A percentile compares a stretch with the other conserved stretches of the same genome.
Evolutionary conservation across 73 alveolate genomes (phyloP).

Genomic region (Paramecium biaurelia): DNA sequence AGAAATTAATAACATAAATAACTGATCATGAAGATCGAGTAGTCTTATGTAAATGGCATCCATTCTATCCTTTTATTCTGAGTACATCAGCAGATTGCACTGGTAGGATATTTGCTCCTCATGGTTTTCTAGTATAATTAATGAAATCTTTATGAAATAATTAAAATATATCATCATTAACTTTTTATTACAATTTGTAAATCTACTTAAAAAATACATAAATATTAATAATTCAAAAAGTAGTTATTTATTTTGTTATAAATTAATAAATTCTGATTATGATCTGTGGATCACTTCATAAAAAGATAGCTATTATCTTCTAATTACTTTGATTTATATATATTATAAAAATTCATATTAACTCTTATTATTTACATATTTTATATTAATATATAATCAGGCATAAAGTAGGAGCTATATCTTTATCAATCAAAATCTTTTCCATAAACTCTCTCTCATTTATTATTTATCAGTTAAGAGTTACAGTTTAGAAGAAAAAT

Average conservation of each 20-base stretch:
- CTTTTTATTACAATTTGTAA: neutral
- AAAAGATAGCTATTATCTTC: too few relatives aligned
- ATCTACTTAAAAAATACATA: too few relatives aligned
- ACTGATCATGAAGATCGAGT: conserved; percentile 64
- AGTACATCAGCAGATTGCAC: conserved; percentile 89
- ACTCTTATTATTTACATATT: too few relatives aligned
- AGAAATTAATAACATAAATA: conserved; percentile 51
- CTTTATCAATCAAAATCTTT: conserved; percentile 11
- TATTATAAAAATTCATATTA: too few relatives aligned
- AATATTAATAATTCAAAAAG: too few relatives aligned
- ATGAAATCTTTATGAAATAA: conserved; percentile 37
- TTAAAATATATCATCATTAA: neutral
- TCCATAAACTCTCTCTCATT: neutral
- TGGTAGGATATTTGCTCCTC: conserved; percentile 74
- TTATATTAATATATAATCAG: too few relatives aligned
- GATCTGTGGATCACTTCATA: too few relatives aligned
- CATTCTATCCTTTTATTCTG: conserved; percentile 80
- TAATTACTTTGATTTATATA: too few relatives aligned
- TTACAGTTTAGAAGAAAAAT: too few relatives aligned
- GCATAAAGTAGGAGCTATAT: conserved; percentile 13
- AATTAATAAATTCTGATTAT: too few relatives aligned
- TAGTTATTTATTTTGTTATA: too few relatives aligned
- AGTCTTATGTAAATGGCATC: conserved; percentile 83
- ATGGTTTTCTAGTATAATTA: conserved; percentile 48
- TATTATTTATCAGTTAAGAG: neutral